Evolutionary conservation across 139 green algal genomes (phyloP).

Genomic region (Nannochloris sp.): DNA sequence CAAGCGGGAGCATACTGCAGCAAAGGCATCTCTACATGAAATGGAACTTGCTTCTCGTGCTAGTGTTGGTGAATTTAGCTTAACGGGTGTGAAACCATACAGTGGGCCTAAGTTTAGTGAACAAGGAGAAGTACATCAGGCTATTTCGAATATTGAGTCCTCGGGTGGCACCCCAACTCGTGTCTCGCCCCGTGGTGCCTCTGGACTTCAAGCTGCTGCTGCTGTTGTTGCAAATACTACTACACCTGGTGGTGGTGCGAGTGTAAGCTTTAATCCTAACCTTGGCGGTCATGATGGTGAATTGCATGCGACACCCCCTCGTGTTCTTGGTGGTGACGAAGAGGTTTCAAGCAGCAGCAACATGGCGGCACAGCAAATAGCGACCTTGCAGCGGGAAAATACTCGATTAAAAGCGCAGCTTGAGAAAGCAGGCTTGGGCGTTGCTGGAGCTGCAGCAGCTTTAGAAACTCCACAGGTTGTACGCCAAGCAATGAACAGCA

Average conservation of each 20-base stretch:
- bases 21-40: slow-evolving; percentile 21
- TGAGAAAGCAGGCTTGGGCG: not conserved
- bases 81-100: slow-evolving; percentile 1
- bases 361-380: slow-evolving; percentile 3
- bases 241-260: no score
- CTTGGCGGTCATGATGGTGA: no score
- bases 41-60: slow-evolving; percentile 13
- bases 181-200: no score
- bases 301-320: no score
- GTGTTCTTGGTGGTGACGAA: no score
- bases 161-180: no score
- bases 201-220: no score
- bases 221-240: no score
- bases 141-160: no score
- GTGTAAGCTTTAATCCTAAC: no score
- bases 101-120: not conserved
- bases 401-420: not conserved
- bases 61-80: slow-evolving; percentile 12
- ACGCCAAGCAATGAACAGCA: not conserved
- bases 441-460: no score
- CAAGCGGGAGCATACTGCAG: slow-evolving; percentile 3
- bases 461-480: not conserved
- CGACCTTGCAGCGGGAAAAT: slow-evolving; percentile 2
- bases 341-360: no score
- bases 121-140: not conserved